phyloP scores from a whole-genome alignment of 2,329 filamentous ascomycete species.

The Talaromyces atroroseus region DNA sequence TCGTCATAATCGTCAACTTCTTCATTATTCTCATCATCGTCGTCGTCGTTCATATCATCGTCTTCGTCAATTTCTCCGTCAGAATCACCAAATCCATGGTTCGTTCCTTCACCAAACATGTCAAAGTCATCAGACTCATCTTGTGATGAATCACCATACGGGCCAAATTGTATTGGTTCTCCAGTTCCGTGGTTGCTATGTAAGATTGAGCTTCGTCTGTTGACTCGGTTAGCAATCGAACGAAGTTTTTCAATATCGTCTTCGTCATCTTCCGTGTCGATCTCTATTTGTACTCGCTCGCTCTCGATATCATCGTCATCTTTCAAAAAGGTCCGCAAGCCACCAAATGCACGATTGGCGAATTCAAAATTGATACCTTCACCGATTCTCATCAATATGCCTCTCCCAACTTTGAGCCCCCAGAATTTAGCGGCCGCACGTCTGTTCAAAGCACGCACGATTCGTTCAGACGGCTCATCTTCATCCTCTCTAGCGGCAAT shows the following conservation, averaged over 20 bases:
- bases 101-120: constrained; percentile 7
- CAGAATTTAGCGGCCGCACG: constrained; percentile 46
- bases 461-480: constrained; percentile 15
- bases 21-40: constrained; percentile 27
- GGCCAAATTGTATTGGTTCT: neutral
- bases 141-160: constrained; percentile 14
- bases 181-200: neutral
- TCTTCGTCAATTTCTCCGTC: constrained; percentile 21
- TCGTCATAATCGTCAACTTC: constrained; percentile 26
- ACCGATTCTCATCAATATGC: constrained; percentile 53
- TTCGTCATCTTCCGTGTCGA: constrained; percentile 44
- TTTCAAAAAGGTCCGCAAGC: constrained; percentile 44
- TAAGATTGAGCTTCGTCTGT: neutral
- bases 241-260: constrained; percentile 35
- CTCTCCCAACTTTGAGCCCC: constrained; percentile 55
- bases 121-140: constrained; percentile 20
- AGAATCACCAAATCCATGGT: constrained; percentile 1
- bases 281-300: constrained; percentile 45
- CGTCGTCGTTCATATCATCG: constrained; percentile 26
- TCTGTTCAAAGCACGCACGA: constrained; percentile 29
- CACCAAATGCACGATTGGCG: constrained; percentile 58
- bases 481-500: constrained; percentile 24
- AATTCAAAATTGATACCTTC: constrained; percentile 52
- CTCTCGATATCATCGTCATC: constrained; percentile 40
- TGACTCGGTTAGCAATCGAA: constrained; percentile 15